Percentiles rank a stretch among this genome's conserved stretches.
Evolutionary conservation across 2,329 filamentous ascomycete species (phyloP).

Genomic region (Madurella mycetomatis): DNA sequence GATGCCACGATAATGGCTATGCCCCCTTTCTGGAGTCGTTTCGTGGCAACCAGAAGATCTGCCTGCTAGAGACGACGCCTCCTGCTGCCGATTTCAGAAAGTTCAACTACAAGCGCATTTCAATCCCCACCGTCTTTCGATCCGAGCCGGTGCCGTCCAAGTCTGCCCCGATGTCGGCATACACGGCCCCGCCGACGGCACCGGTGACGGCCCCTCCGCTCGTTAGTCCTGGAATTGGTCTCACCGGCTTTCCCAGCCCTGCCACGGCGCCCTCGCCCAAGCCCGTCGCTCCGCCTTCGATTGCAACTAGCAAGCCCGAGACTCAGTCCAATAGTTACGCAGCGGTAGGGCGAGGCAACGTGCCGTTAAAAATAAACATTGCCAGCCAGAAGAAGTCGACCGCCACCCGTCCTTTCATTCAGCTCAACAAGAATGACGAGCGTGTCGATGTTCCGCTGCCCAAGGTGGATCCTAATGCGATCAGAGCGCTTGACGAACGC

Average conservation of each 20-base stretch:
- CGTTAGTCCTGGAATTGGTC: background rate
- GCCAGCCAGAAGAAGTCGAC: constrained; percentile 22
- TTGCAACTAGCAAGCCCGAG: constrained; percentile 2
- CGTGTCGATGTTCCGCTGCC: constrained; percentile 31
- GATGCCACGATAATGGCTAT: constrained; percentile 35
- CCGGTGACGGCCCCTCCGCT: constrained; percentile 1
- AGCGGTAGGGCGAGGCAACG: constrained; percentile 15
- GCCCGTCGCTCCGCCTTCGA: background rate
- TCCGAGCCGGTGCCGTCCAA: constrained; percentile 25
- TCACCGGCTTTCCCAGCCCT: constrained; percentile 4
- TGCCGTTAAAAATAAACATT: constrained; percentile 27
- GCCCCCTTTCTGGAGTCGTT: constrained; percentile 31
- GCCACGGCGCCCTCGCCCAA: constrained; percentile 5
- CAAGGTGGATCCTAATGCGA: constrained; percentile 19
- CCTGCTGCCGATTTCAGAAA: constrained; percentile 30
- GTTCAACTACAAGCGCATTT: constrained; percentile 28
- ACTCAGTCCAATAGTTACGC: constrained; percentile 23
- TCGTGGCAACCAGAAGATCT: constrained; percentile 30
- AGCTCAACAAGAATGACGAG: constrained; percentile 30
- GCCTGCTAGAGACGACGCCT: constrained; percentile 31
- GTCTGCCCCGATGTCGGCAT: background rate
- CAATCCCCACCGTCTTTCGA: constrained; percentile 31
- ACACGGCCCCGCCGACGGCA: background rate
- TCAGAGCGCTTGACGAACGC: constrained; percentile 22
- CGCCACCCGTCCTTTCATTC: constrained; percentile 22